phyloP scores from a whole-genome alignment of 768 basidiomycete genomes.

The Boletus rubroflammeus region DNA sequence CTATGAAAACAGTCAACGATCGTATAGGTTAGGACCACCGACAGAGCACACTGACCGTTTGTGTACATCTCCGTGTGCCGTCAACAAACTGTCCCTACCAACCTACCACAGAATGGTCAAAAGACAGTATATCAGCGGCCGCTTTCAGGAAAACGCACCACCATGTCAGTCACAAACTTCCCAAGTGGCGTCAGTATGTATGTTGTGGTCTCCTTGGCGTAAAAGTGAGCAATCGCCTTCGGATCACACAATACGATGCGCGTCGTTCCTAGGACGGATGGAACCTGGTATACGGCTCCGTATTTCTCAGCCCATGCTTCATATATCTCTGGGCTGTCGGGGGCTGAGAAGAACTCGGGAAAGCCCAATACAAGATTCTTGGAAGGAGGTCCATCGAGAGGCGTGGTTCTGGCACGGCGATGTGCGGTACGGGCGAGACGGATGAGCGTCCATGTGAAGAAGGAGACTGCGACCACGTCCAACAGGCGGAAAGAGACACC shows the following conservation, averaged over 20 bases:
- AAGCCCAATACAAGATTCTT: slow-evolving; percentile 43
- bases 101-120: slow-evolving; percentile 2
- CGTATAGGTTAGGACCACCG: background rate
- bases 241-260: slow-evolving; percentile 43
- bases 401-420: slow-evolving; percentile 27
- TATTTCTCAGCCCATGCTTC: slow-evolving; percentile 47
- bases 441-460: slow-evolving; percentile 17
- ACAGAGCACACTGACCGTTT: slow-evolving; percentile 5
- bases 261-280: slow-evolving; percentile 36
- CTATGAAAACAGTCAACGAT: slow-evolving; percentile 4
- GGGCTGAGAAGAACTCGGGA: slow-evolving; percentile 25
- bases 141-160: slow-evolving; percentile 17
- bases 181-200: slow-evolving; percentile 27
- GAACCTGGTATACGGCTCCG: slow-evolving; percentile 44
- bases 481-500: background rate
- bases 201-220: slow-evolving; percentile 46
- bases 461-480: slow-evolving; percentile 12
- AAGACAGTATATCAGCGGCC: background rate
- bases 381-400: slow-evolving; percentile 41
- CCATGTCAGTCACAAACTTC: slow-evolving; percentile 27
- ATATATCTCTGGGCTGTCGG: slow-evolving; percentile 36
- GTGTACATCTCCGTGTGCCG: slow-evolving; percentile 18
- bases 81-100: slow-evolving; percentile 12
- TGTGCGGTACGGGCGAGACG: slow-evolving; percentile 5
- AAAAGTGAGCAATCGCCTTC: slow-evolving; percentile 51